Percentiles rank a stretch among this genome's conserved stretches.
These are phyloP conservation scores for Corymbia calophylla DNA, from an alignment of 441 rosid genomes.

Conservation along the genomic window DNA sequence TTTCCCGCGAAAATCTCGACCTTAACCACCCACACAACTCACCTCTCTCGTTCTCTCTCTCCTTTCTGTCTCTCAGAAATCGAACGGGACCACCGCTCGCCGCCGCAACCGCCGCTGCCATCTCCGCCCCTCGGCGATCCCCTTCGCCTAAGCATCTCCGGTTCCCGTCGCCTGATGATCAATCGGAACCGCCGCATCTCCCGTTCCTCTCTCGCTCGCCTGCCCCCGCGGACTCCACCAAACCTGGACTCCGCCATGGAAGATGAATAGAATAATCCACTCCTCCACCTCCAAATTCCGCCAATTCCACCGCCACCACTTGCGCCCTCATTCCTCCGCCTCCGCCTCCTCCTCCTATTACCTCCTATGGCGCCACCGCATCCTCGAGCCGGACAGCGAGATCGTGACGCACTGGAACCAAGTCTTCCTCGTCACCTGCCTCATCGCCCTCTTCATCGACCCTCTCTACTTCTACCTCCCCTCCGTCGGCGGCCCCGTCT, in stretches of 20 bases:
- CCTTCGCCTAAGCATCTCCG: background rate
- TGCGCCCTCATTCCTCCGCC: constrained; percentile 17
- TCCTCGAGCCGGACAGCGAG: constrained; percentile 74
- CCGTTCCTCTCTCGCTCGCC: background rate
- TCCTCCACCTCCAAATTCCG: constrained; percentile 27
- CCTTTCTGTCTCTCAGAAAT: background rate
- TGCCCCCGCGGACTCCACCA: constrained; percentile 31
- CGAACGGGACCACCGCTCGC: background rate
- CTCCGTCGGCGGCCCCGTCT: constrained; percentile 49
- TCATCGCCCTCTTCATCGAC: constrained; percentile 75
- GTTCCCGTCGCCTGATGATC: background rate
- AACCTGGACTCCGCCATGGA: constrained; percentile 57
- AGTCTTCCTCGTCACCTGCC: constrained; percentile 60
- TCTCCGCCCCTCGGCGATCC: background rate
- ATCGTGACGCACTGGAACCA: constrained; percentile 78
- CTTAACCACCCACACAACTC: background rate
- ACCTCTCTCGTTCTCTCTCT: background rate
- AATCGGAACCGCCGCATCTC: background rate
- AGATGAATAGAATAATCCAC: constrained; percentile 40
- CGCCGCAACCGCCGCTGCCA: background rate
- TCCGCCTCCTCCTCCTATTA: constrained; percentile 15
- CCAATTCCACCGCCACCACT: constrained; percentile 9
- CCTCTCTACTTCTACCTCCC: constrained; percentile 87
- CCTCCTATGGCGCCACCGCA: constrained; percentile 68
- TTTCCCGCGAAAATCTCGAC: constrained; percentile 44